Evolutionary conservation across 169 alveolate genomes (phyloP).

Genomic region (Theileria equi): DNA sequence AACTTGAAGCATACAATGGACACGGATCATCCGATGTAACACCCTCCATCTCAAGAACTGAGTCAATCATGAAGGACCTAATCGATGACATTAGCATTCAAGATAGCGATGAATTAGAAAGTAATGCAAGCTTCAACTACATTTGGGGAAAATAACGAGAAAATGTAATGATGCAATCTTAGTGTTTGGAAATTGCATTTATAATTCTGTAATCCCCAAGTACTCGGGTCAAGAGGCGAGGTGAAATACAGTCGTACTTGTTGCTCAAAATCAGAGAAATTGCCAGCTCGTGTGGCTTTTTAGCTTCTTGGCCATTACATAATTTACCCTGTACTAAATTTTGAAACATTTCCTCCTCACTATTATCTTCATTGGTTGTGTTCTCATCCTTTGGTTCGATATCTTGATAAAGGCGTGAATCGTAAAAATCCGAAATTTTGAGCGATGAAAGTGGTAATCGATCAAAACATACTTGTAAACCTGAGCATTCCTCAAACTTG

Average conservation of each 20-base stretch:
- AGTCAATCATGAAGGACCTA: background rate
- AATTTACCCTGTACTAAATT: conserved; percentile 24
- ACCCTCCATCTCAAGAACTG: background rate
- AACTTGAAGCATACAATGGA: too few relatives aligned
- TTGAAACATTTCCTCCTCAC: conserved; percentile 30
- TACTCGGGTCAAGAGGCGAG: conserved; percentile 25
- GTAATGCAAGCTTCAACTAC: background rate
- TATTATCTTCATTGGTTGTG: background rate
- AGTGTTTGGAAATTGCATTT: background rate
- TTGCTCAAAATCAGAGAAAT: conserved; percentile 29
- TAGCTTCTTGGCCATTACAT: conserved; percentile 27
- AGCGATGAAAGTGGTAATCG: background rate
- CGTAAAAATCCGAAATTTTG: background rate
- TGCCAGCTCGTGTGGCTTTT: conserved; percentile 14
- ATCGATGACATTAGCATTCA: background rate
- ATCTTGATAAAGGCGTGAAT: background rate
- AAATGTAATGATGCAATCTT: background rate
- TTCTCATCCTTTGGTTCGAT: background rate
- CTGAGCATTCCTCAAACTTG: too few relatives aligned
- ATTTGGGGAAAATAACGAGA: background rate
- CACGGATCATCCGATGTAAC: background rate
- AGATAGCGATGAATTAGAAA: background rate
- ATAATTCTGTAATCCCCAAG: conserved; percentile 18
- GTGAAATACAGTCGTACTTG: conserved; percentile 28
- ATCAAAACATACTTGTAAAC: background rate